Base-by-base conservation (phyloP, 2,329 filamentous ascomycete genomes). In the Fusarium xylarioides region DNA sequence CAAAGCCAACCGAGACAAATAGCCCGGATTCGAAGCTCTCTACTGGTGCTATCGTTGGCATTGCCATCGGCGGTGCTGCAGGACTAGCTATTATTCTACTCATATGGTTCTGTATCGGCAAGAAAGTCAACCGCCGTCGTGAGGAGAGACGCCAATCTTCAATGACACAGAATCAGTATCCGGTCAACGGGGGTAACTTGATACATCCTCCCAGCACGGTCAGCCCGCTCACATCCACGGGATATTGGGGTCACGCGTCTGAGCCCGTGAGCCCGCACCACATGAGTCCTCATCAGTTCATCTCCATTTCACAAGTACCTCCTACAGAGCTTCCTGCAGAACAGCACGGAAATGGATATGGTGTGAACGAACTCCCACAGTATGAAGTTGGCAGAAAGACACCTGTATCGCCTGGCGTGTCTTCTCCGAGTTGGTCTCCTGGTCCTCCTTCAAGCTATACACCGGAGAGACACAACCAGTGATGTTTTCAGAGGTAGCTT, bases 191-290 rank as follows among this genome's bases (percentile, higher is more conserved):
- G 5, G 37, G 37, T 4, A 62, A 23, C 12, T n/a, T 62, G 12
- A 15, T 16, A 40, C 23, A 18, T 14, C 52, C 52, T 12, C 21
- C 52, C 10, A 57, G 50, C 9, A 23, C 32, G 4, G 32, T 62
- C 12, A 62, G 32, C 28, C 52, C 52, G 7, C 19, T 44, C 7
- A 26, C 52, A 11, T 46, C 50, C 3, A 14, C 18, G 1, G 37
- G 55, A 15, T 14, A n/a, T 2, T 43, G 44, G 61, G 57, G 43
- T 2, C 23, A 26, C 0, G 19, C 11, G 1, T 40, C 42, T 5
- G 54, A 35, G 11, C 55, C 61, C 14, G 37, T 62, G 4, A 63
- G 55, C 21, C 61, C 61, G 12, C 37, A 64, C 11, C 23, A 50
- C 6, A 37, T 59, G 23, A 52, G 43, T 50, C 56, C 56, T 18